Base-by-base conservation (phyloP, 2,329 filamentous ascomycete species). In the Orbilia ellipsospora region DNA sequence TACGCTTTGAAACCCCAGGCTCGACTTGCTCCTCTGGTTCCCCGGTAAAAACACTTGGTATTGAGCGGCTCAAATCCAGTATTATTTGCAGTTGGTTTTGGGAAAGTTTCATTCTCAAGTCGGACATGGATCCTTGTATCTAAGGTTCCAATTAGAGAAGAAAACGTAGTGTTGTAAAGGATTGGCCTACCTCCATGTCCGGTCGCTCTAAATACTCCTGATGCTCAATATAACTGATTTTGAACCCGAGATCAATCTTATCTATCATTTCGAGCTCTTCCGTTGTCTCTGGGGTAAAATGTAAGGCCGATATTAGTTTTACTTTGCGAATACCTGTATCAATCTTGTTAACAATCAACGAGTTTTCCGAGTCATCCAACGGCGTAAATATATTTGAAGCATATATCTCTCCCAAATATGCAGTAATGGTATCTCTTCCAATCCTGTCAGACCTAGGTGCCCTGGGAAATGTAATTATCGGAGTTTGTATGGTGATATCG, bases 181-280 rank as follows among this genome's bases (percentile, higher is more conserved):
- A 59, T 44, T 20, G 31, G 31, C 31, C 31, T 66, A 80, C 78
- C 77, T 98, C 94, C 59, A 93, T 90, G 80, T 99, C 94, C 0
- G 95, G 95, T 45, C 94, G 88, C 80, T 95, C 90, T 63, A 87
- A 85, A 13, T 91, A 91, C 36, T 88, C 82, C 78, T 88, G 89
- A 81, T 99, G 95, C 81, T 98, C 94, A 0, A 94, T 88, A 82
- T 97, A 94, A 1, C 91, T 96, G 78, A 99, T 90, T 75, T 92
- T 92, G 83, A 99, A 97, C 56, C 92, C 92, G 23, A 99, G 85
- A 81, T 99, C 95, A 12, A 99, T 93, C 79, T 97, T 93, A 80
- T 99, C 94, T 79, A 99, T 97, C 85, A 99, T 91, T 81, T 99
- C 93, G 6, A 99, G 85, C 81, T 97, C 93, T 82, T 99, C 95